Evolutionary conservation across 2,329 filamentous ascomycete genomes (phyloP).

Genomic region (Knoxdaviesia proteae): DNA sequence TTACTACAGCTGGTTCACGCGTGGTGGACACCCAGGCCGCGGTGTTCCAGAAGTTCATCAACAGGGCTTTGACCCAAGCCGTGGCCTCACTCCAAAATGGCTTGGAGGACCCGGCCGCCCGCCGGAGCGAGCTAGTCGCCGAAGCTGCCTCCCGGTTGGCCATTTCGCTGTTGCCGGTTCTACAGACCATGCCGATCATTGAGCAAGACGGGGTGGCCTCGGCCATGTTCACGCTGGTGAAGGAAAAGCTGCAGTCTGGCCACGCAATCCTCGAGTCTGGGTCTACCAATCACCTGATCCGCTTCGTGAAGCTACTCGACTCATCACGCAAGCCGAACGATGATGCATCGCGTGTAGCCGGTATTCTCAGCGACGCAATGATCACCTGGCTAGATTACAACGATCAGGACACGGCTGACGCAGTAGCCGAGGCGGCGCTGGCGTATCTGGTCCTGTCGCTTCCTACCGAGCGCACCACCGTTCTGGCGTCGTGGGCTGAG

Average conservation of each 20-base stretch:
- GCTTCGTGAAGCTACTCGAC: no score
- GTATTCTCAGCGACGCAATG: slow-evolving; percentile 3
- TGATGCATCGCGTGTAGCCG: neutral
- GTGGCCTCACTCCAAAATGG: neutral
- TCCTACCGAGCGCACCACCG: slow-evolving; percentile 13
- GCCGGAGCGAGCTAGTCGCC: slow-evolving; percentile 41
- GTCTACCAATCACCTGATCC: no score
- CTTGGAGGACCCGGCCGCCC: neutral
- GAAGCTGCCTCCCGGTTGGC: slow-evolving; percentile 40
- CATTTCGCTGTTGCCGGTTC: slow-evolving; percentile 25
- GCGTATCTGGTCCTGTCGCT: slow-evolving; percentile 24
- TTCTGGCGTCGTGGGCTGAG: slow-evolving; percentile 25
- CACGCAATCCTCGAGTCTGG: no score
- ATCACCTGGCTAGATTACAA: slow-evolving; percentile 21
- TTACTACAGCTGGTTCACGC: neutral
- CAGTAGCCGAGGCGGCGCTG: slow-evolving; percentile 28
- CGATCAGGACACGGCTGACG: slow-evolving; percentile 27
- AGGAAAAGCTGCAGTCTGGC: no score
- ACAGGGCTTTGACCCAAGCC: neutral
- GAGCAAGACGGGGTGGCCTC: no score
- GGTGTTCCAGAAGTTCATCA: neutral
- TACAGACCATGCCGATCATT: neutral
- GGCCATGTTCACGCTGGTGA: no score
- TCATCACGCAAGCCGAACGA: no score
- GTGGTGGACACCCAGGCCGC: no score